A percentile compares a stretch with the other conserved stretches of the same genome.
phyloP scores from a whole-genome alignment of 257 asterid species.

The Solanum pinnatisectum region DNA sequence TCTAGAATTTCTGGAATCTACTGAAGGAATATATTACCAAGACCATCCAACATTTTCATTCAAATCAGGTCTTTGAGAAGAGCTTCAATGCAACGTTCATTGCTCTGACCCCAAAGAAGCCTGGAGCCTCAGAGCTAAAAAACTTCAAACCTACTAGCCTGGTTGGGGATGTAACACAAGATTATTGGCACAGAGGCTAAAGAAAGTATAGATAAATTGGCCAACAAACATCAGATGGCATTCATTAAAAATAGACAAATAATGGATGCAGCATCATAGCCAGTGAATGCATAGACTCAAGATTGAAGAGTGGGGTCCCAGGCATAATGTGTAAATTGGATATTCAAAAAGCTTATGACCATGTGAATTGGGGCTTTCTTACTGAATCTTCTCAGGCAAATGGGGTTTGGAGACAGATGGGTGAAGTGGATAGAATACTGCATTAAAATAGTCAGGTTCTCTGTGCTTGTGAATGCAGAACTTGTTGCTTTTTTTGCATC shows the following conservation, averaged over 20 bases:
- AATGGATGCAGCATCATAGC: background rate
- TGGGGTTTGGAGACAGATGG: background rate
- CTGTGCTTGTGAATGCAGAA: background rate
- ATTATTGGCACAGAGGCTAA: background rate
- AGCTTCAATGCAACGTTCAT: background rate
- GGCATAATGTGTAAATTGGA: background rate
- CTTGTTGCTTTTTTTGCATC: background rate
- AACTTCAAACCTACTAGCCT: background rate
- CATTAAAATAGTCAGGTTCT: background rate
- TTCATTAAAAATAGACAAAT: background rate
- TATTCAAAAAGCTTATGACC: background rate
- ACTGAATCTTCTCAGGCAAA: background rate
- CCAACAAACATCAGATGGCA: background rate
- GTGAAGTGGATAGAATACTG: background rate
- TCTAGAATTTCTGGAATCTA: background rate
- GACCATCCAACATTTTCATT: background rate
- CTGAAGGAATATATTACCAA: background rate
- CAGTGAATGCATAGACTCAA: background rate
- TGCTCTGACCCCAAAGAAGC: background rate
- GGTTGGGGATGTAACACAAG: background rate
- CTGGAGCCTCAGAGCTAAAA: background rate
- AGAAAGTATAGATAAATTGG: background rate
- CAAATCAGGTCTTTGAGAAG: background rate
- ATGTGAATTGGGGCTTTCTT: background rate
- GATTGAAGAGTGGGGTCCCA: background rate